phyloP scores from a whole-genome alignment of 2,329 filamentous ascomycete genomes.

The Dactylellina sp. region DNA sequence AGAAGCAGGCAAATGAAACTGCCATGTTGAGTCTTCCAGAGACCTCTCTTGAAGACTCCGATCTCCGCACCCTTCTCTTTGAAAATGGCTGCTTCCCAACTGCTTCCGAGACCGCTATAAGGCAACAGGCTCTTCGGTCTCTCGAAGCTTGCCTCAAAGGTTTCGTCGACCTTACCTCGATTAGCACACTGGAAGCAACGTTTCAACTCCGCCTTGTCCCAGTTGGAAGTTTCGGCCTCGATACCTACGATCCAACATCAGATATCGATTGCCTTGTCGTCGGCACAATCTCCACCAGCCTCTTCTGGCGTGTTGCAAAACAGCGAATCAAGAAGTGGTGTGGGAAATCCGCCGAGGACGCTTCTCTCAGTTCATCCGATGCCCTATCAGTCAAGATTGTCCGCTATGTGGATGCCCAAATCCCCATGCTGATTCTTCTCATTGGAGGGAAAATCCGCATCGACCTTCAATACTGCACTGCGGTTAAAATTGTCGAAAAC shows the following conservation, averaged over 20 bases:
- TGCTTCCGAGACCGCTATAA: conserved; percentile 64
- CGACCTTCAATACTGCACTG: conserved; percentile 76
- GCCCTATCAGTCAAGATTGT: conserved; percentile 67
- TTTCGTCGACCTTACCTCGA: conserved; percentile 52
- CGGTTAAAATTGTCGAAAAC: conserved; percentile 69
- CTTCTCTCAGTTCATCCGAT: not conserved
- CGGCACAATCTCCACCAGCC: conserved; percentile 71
- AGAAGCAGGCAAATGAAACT: conserved; percentile 62
- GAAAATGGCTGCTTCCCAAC: conserved; percentile 66
- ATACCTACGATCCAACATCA: conserved; percentile 72
- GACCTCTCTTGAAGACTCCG: conserved; percentile 59
- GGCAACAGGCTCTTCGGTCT: conserved; percentile 66
- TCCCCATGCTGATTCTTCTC: conserved; percentile 74
- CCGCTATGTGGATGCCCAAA: conserved; percentile 71
- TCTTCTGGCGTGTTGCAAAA: conserved; percentile 72
- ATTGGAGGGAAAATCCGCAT: conserved; percentile 70
- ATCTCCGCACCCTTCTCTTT: conserved; percentile 64
- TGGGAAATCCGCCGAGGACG: conserved; percentile 61
- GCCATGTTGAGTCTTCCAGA: conserved; percentile 45
- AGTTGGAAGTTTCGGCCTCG: conserved; percentile 75
- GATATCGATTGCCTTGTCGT: conserved; percentile 76
- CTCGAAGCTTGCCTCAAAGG: conserved; percentile 66
- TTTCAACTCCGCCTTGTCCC: conserved; percentile 69
- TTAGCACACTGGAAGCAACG: conserved; percentile 58
- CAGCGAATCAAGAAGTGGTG: conserved; percentile 68